These are phyloP conservation scores for Botrytis elliptica DNA, from an alignment of 2,329 filamentous ascomycete species.

Conservation along the genomic window DNA sequence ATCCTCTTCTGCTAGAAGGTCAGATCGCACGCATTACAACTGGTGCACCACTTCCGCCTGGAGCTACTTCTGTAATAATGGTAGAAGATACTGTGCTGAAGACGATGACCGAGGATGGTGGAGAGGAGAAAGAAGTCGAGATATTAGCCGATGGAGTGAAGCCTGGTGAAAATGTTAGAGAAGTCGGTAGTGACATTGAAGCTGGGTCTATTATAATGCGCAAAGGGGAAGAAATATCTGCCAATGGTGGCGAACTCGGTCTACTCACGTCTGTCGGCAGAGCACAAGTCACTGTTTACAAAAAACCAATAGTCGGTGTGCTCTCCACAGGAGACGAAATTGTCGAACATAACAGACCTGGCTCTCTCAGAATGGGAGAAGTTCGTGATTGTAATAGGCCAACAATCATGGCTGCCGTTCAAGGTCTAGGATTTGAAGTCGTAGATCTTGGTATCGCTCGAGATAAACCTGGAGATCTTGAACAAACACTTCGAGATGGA, in stretches of 20 bases:
- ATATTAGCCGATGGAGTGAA: conserved; percentile 76
- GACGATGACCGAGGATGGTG: conserved; percentile 72
- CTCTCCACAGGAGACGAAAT: conserved; percentile 96
- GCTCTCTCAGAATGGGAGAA: conserved; percentile 69
- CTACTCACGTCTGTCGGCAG: conserved; percentile 83
- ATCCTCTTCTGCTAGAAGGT: conserved; percentile 63
- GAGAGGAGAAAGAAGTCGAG: conserved; percentile 84
- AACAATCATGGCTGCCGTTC: conserved; percentile 75
- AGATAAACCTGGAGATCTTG: conserved; percentile 71
- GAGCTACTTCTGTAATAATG: conserved; percentile 91
- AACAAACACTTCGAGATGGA: conserved; percentile 72
- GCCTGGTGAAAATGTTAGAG: conserved; percentile 82
- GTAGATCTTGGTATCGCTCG: conserved; percentile 83
- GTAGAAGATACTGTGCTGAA: conserved; percentile 87
- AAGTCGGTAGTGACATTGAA: conserved; percentile 84
- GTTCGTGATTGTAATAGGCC: conserved; percentile 93
- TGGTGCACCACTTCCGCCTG: conserved; percentile 83
- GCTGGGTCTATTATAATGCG: conserved; percentile 67
- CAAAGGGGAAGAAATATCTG: conserved; percentile 79
- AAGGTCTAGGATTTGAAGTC: conserved; percentile 72
- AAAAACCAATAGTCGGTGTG: conserved; percentile 76
- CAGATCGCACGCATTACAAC: conserved; percentile 91
- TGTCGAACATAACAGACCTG: conserved; percentile 66
- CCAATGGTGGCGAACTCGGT: conserved; percentile 87
- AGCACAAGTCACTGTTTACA: conserved; percentile 67